Base-by-base conservation (phyloP, 2,329 filamentous ascomycete genomes). In the Pestalotiopsis fici region DNA sequence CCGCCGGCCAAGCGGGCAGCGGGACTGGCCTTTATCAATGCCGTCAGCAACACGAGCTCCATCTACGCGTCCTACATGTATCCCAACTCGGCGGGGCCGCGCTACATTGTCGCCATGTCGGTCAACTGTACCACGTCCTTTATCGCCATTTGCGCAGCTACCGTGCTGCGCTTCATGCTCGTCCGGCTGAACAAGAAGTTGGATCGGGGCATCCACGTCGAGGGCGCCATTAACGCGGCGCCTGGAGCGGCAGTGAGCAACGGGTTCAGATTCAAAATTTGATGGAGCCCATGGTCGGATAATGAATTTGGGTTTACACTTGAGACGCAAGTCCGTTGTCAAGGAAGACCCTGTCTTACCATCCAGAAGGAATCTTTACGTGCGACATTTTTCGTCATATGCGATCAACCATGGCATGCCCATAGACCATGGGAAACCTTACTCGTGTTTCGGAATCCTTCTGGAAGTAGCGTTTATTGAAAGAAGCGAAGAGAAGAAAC, bases 11-110 rank as follows among this genome's bases (percentile, higher is more conserved):
- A 95, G 81, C 87, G 91, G 68, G 84, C 84, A 1, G 83, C 91
- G 0, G 91, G 91, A 0, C 77, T 95, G 4, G 93, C 92, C 1
- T 89, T 91, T 69, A 93, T 95, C 78, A 95, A 95, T 74, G 90
- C 90, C 2, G 83, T 93, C 11, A 88, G 86, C 21, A 94, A 95
- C 75, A 83, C 85, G 12, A 88, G 87, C 55, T 89, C 86, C 60
- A 94, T 95, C 70, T 94, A 91, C 74, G 88, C 89, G 64, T 65
- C 73, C 68, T 66, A 62, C 35, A 62, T 92, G 84, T 93, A 93
- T 72, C 86, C 86, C 18, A 81, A 87, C 68, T 77, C 73, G 43
- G 81, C 80, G 61, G 77, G 72, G 21, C 81, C 82, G 11, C 77
- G 74, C 60, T 85, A 83, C 70, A 77, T 87, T 4, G 80, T 88